Base-by-base conservation (phyloP, 192 early-diverging fungal species). In the Gryganskiella cystojenkinii region DNA sequence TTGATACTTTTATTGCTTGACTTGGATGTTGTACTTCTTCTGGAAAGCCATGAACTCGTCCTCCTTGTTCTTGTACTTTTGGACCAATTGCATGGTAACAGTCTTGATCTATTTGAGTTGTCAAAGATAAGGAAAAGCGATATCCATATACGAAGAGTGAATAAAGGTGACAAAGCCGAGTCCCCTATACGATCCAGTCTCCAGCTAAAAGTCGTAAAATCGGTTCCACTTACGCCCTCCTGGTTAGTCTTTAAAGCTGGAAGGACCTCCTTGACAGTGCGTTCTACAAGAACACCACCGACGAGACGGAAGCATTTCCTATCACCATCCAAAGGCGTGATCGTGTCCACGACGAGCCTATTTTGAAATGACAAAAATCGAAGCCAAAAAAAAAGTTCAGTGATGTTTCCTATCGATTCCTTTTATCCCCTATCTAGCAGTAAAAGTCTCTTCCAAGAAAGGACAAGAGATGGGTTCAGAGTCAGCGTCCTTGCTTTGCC, bases 251-350 rank as follows among this genome's bases (percentile, higher is more conserved):
- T 88, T 13, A 99, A 82, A 8, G 92, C 91, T 24, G 97, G 97
- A 33, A 97, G 76, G 9, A 97, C 95, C 63, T 99, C 95, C 71
- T 89, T 87, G 51, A 98, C 92, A 4, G 95, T 96, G 27, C 95
- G 91, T 71, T 99, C 94, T 24, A 98, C 92, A 31, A 99, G 80
- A 11, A 99, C 94, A 46, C 97, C 97, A 58, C 94, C 93, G 50
- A 99, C 91, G 70, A 99, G 81, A 40, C 96, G 91, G 82, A 94
- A 97, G 78, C 95, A 97, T 81, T 95, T 96, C 57, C 97, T 92
- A 55, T 91, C 90, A 50, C 67, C 83, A 28, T 92, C 84, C 76
- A 97, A 84, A 33, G 94, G 92, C 19, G 84, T 74, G 61, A 99
- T 91, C n/a, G 95, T 96, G 47, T 99, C 95, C 63, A 99, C 91